Conservation (phyloP, 2,329 filamentous ascomycete species). For the Calonectria multiphialidica region DNA sequence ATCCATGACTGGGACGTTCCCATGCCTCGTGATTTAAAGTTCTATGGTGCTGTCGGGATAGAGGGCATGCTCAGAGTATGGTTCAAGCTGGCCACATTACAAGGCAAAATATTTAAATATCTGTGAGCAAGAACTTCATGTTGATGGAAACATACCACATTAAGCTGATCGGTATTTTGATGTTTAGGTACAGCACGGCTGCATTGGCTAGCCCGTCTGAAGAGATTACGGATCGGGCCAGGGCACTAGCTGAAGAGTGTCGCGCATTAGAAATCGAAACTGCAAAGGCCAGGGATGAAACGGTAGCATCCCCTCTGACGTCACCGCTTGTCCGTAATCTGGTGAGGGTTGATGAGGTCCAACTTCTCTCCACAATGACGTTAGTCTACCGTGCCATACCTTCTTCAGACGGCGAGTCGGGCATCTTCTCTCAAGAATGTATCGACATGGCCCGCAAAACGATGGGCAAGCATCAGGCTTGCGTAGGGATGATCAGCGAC, state of each 20-base stretch:
- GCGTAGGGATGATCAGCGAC: slow-evolving; percentile 56
- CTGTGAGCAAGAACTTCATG: slow-evolving; percentile 45
- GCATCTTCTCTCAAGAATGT: slow-evolving; percentile 62
- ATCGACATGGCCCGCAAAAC: slow-evolving; percentile 63
- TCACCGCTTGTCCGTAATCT: slow-evolving; percentile 57
- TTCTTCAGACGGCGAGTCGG: slow-evolving; percentile 53
- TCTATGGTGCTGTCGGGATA: slow-evolving; percentile 53
- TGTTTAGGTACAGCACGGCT: slow-evolving; percentile 59
- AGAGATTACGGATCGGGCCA: slow-evolving; percentile 55
- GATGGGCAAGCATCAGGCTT: slow-evolving; percentile 58
- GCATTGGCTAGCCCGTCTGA: slow-evolving; percentile 55
- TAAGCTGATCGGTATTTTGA: not conserved
- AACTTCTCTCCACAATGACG: slow-evolving; percentile 61
- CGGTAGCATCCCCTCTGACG: slow-evolving; percentile 52
- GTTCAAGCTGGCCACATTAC: slow-evolving; percentile 67
- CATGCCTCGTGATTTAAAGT: slow-evolving; percentile 56
- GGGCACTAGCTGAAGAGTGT: slow-evolving; percentile 52
- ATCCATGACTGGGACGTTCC: slow-evolving; percentile 72
- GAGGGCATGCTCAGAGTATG: slow-evolving; percentile 62
- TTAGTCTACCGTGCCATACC: slow-evolving; percentile 66
- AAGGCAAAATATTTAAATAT: slow-evolving; percentile 70
- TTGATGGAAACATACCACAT: no score
- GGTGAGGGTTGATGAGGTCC: slow-evolving; percentile 60
- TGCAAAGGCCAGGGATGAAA: slow-evolving; percentile 48
- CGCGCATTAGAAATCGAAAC: slow-evolving; percentile 51